Evolutionary conservation across 371 early-diverging fungal genomes (phyloP).

Genomic region (Mucor lusitanicus): DNA sequence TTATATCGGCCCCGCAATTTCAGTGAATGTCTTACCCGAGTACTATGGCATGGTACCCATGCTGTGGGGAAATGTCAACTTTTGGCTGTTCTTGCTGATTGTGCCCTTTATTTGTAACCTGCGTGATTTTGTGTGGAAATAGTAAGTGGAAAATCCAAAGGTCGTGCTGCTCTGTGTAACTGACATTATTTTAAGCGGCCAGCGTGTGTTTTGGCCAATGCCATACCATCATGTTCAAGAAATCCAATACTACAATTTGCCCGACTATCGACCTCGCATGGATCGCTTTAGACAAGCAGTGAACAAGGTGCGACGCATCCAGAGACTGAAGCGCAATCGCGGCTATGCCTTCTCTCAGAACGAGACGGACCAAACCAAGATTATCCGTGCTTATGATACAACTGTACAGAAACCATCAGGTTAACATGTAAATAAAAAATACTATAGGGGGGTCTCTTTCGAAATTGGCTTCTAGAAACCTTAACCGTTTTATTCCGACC

Average conservation of each 20-base stretch:
- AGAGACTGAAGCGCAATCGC: slow-evolving; percentile 85
- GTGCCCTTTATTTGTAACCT: slow-evolving; percentile 81
- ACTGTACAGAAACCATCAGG: slow-evolving; percentile 85
- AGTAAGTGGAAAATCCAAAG: slow-evolving; percentile 53
- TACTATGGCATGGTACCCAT: slow-evolving; percentile 77
- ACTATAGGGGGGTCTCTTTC: not conserved
- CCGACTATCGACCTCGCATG: slow-evolving; percentile 92
- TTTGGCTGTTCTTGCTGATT: slow-evolving; percentile 86
- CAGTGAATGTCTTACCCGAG: slow-evolving; percentile 62
- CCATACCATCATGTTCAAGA: slow-evolving; percentile 94
- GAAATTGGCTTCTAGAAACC: not conserved
- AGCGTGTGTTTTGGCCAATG: slow-evolving; percentile 72
- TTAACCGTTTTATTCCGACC: slow-evolving; percentile 5
- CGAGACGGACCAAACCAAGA: slow-evolving; percentile 90
- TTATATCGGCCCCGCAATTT: slow-evolving; percentile 77
- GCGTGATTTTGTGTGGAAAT: slow-evolving; percentile 93
- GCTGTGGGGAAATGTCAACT: slow-evolving; percentile 74
- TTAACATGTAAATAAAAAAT: slow-evolving; percentile 23
- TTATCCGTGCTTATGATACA: slow-evolving; percentile 94
- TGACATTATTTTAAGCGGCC: slow-evolving; percentile 32
- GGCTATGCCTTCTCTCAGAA: slow-evolving; percentile 96
- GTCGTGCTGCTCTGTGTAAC: not conserved
- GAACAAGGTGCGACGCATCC: slow-evolving; percentile 88
- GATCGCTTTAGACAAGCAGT: slow-evolving; percentile 95
- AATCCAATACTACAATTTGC: slow-evolving; percentile 93